Conservation (phyloP, 208 protist species). For the Vickermania ingenoplastis region DNA sequence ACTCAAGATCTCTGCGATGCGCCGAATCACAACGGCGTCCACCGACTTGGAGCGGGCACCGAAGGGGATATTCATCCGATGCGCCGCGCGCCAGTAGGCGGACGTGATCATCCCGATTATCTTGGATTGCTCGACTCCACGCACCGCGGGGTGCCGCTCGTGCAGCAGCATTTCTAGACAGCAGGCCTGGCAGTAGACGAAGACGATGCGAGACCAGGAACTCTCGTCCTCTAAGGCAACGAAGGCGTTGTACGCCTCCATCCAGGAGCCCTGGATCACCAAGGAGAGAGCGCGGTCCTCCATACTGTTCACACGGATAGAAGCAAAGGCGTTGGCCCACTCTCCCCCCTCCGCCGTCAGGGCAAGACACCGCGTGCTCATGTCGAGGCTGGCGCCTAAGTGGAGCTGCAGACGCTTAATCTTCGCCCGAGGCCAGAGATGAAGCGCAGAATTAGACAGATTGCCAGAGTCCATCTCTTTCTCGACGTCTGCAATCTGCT, state of each 20-base stretch:
- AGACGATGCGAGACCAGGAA: conserved; percentile 51
- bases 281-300: conserved; percentile 54
- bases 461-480: conserved; percentile 10
- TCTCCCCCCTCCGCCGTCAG: conserved; percentile 10
- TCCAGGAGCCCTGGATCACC: conserved; percentile 23
- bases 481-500: conserved; percentile 15
- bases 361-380: conserved; percentile 27
- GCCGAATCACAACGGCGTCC: conserved; percentile 38
- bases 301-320: conserved; percentile 25
- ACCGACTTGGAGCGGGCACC: conserved; percentile 31
- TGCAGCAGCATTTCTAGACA: conserved; percentile 51
- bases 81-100: conserved; percentile 50
- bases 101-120: conserved; percentile 11
- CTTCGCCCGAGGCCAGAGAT: conserved; percentile 48
- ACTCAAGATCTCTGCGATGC: conserved; percentile 36
- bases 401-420: conserved; percentile 30
- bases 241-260: conserved; percentile 18
- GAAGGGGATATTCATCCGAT: conserved; percentile 31
- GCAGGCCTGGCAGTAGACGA: conserved; percentile 37
- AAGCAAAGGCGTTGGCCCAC: conserved; percentile 38
- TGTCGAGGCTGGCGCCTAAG: conserved; percentile 15
- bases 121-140: conserved; percentile 4
- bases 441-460: conserved; percentile 29
- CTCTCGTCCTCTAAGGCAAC: conserved; percentile 27
- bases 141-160: not conserved